Evolutionary conservation across 202 grass and related monocot species (phyloP), one percentile per base, ranked within the genome.

Genomic region (Panicum virgatum): DNA sequence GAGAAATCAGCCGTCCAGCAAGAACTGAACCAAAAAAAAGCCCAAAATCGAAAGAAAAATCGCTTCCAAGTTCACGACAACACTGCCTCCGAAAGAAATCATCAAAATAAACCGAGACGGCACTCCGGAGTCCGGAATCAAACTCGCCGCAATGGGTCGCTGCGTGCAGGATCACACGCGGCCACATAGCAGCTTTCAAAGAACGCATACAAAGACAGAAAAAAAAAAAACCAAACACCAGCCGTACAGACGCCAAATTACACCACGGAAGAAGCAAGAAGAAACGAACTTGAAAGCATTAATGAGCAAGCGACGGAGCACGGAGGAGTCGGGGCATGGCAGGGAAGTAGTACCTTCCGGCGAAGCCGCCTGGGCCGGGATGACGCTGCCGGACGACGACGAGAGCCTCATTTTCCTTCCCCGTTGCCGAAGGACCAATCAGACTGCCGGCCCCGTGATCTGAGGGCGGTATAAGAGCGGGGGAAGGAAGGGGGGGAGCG

Each of bases 351-450:
- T 87, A 90, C 88, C 88, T 90, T 90, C 88, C 69, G 88, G 84
- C 62, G 84, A 87, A 45, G 45, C 5, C 80, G 75, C 25, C 79
- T 86, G 88, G 46, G 79, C 38, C 53, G 83, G 62, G 27, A 90
- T 69, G 37, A 68, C 75, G 79, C 79, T 73, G 74, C 69, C 88
- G 12, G 76, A 73, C 69, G 88, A 86, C 75, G 88, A 90, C 69
- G 84, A 84, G 46, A 90, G 84, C 70, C 76, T 90, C 88, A 90
- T 90, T 56, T 64, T 48, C 30, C 7, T 48, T 40, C 29, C 11
- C 50, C 43, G 61, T 22, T 42, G 23, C 18, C 44, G 16, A 62
- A 56, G 59, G 45, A 47, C 34, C 26, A 79, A 67, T 38, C 54
- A 67, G 26, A 18, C 12, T 29, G 82, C 6, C 75, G 22, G 22